These are phyloP conservation scores for Candida fluviatilis DNA, from an alignment of 805 yeast species.

Conservation along the genomic window DNA sequence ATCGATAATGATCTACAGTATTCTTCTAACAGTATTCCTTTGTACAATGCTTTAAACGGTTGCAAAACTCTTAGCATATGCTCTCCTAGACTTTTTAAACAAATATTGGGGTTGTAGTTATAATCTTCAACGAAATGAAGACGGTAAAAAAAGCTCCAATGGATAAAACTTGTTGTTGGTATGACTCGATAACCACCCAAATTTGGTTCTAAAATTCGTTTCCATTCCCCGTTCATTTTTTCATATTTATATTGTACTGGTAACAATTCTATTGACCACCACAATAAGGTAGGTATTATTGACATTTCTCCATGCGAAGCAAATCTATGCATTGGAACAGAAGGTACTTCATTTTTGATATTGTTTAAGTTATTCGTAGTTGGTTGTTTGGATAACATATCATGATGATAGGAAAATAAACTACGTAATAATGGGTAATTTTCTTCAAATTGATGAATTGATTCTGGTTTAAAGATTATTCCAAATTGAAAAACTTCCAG, in stretches of 20 bases:
- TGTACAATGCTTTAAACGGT: conserved; percentile 7
- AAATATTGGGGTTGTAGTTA: conserved; percentile 29
- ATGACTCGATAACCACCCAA: conserved; percentile 49
- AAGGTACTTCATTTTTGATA: conserved; percentile 1
- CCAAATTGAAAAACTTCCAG: conserved; percentile 51
- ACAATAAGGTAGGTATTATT: conserved; percentile 26
- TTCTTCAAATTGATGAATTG: conserved; percentile 37
- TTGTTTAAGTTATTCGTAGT: neutral
- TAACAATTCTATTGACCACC: conserved; percentile 65
- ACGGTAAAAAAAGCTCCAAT: conserved; percentile 65
- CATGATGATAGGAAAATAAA: conserved; percentile 50
- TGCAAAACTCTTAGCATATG: conserved; percentile 18
- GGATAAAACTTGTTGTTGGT: conserved; percentile 45
- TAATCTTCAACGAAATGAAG: conserved; percentile 44
- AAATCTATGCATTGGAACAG: conserved; percentile 18
- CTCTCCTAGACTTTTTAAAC: conserved; percentile 13
- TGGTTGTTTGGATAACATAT: conserved; percentile 30
- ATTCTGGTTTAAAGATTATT: conserved; percentile 37
- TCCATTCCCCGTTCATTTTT: conserved; percentile 47
- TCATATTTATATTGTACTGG: conserved; percentile 55
- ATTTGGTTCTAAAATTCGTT: conserved; percentile 48
- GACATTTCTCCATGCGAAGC: conserved; percentile 38
- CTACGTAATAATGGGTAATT: conserved; percentile 38
- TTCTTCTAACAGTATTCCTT: conserved; percentile 7
- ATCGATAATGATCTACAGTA: conserved; percentile 12